Evolutionary conservation across 805 yeast species (phyloP), one percentile per base, ranked within the genome.

Genomic region (Danielozyma ontarioensis): DNA sequence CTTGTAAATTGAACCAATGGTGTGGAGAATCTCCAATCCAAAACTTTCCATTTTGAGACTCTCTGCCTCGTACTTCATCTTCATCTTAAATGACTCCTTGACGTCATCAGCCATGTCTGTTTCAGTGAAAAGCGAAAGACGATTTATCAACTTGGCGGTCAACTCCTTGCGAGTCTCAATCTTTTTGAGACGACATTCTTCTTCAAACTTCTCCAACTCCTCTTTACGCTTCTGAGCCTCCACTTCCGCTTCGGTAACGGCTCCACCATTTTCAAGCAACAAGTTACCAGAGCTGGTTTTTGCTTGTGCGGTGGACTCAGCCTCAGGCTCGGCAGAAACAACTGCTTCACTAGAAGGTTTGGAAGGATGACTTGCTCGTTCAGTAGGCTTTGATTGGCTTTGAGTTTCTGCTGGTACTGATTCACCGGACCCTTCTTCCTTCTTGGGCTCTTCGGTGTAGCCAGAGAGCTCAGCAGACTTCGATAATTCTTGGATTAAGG

Each of bases 31-130:
- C 50, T 84, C 88, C 21, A 83, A 58, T n/a, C 94, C 94, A 58
- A 84, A 84, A 15, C 90, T 82, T 55, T 84, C 93, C 77, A 81
- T 74, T 46, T 83, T 83, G 42, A 84, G 65, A 18, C 78, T 66
- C 51, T 89, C 93, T 12, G 95, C 95, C 57, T 93, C 97, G 48
- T 80, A 78, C 40, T 69, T 70, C 45, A 84, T 71, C 53, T 83
- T 81, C 35, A 68, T 69, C 39, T 70, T 62, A 55, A 87, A 90
- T 15, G 70, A 57, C 24, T 49, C 53, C 8, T 57, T 62, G n/a
- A 62, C 61, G 40, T 73, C 68, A 8, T 55, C 64, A 25, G 63
- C 58, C 64, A 64, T 64, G 30, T 66, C 70, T 3, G 73, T 59
- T 39, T 64, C 70, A 1, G 70, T 62, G 26, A 55, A 64, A 14